Conservation (phyloP, 257 asterid species). For the Solanum clarkiae region DNA sequence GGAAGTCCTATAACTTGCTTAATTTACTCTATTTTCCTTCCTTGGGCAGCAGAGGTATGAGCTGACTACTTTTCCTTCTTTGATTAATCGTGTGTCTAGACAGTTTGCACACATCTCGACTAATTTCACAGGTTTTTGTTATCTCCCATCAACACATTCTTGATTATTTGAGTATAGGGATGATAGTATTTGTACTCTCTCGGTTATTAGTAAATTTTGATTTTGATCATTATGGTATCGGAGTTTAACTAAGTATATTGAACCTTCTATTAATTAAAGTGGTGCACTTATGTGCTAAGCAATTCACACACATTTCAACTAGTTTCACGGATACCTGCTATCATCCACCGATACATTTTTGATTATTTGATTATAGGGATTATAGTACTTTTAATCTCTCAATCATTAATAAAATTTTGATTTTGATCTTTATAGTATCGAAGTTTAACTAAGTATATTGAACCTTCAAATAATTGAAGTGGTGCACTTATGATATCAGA, state of each 20-base stretch:
- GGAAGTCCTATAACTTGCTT: constrained; percentile 15
- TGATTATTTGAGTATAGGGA: background rate
- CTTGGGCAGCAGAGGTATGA: constrained; percentile 20
- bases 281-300: background rate
- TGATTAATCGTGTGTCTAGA: background rate
- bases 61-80: background rate
- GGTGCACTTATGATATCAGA: background rate
- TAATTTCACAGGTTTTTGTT: background rate
- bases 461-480: background rate
- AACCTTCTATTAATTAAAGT: background rate
- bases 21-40: constrained; percentile 10
- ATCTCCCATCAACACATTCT: background rate
- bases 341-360: background rate
- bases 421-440: background rate
- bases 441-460: background rate
- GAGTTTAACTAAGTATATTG: background rate
- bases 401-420: background rate
- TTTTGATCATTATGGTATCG: background rate
- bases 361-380: background rate
- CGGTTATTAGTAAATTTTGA: background rate
- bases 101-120: background rate
- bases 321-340: too few species aligned
- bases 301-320: too few species aligned
- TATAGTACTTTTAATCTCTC: background rate
- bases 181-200: background rate